Conservation (phyloP, 768 basidiomycete species). For the Agrocybe praecox region DNA sequence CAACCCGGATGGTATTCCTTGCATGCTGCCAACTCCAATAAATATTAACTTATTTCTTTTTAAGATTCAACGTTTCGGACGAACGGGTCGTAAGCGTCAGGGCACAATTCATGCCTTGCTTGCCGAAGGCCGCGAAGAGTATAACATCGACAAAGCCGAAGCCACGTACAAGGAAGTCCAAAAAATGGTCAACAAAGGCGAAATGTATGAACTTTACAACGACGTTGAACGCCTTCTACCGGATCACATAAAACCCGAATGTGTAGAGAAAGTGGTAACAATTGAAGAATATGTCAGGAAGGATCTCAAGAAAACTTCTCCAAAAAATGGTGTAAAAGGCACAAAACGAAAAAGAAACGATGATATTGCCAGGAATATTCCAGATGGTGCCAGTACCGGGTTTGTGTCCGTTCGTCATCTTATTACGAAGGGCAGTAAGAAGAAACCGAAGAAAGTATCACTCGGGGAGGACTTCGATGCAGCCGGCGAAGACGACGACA, state of each 20-base stretch:
- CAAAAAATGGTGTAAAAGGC: conserved; percentile 32
- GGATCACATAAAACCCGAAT: conserved; percentile 71
- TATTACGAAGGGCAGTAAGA: conserved; percentile 52
- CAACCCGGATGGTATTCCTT: conserved; percentile 86
- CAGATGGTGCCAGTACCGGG: conserved; percentile 66
- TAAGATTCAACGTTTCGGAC: conserved; percentile 93
- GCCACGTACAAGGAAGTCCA: conserved; percentile 88
- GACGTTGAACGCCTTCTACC: conserved; percentile 90
- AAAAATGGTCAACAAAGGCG: conserved; percentile 81
- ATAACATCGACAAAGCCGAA: conserved; percentile 88
- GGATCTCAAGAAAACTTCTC: conserved; percentile 41
- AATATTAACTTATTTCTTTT: not conserved
- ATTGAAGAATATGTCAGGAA: conserved; percentile 73
- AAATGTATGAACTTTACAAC: conserved; percentile 88
- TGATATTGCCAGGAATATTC: conserved; percentile 70
- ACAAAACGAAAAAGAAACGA: conserved; percentile 75
- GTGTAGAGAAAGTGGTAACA: conserved; percentile 81
- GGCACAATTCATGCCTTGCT: conserved; percentile 92
- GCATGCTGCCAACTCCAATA: not conserved
- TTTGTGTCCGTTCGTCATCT: conserved; percentile 74
- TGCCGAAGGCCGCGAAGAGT: conserved; percentile 88
- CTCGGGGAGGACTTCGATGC: conserved; percentile 47
- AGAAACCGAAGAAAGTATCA: conserved; percentile 36
- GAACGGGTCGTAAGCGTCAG: conserved; percentile 91
- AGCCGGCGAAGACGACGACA: conserved; percentile 66